Evolutionary conservation across 2,329 filamentous ascomycete species (phyloP).

Genomic region (Cladophialophora bantiana): DNA sequence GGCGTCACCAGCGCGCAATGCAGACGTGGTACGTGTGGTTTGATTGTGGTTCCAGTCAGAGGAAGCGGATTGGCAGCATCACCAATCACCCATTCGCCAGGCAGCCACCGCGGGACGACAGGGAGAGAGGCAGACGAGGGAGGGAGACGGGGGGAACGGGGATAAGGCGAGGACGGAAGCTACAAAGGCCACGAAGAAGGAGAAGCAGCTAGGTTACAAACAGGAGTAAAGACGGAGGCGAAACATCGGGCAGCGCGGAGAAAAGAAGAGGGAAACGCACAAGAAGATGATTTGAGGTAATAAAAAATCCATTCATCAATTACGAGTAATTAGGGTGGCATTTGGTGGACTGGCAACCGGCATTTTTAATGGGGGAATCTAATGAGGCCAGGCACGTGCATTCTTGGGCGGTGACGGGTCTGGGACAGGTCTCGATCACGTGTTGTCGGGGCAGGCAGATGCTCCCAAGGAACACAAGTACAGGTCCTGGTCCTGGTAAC

Average conservation of each 20-base stretch:
- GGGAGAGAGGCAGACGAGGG: slow-evolving; percentile 4
- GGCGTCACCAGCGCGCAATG: not conserved
- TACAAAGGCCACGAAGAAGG: not conserved
- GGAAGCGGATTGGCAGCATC: slow-evolving; percentile 8
- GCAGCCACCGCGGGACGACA: not conserved
- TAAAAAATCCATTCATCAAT: too few species aligned
- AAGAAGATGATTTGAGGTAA: not conserved
- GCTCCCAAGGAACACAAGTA: too few species aligned
- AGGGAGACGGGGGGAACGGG: not conserved
- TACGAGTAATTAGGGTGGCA: too few species aligned
- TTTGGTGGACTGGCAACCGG: too few species aligned
- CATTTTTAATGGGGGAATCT: too few species aligned
- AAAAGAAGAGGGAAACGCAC: not conserved
- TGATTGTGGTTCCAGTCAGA: slow-evolving; percentile 13
- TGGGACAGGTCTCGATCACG: too few species aligned
- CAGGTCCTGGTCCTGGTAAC: too few species aligned
- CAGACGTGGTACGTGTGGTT: slow-evolving; percentile 1
- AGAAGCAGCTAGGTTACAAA: not conserved
- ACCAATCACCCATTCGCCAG: not conserved
- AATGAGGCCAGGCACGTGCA: too few species aligned
- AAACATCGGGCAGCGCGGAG: slow-evolving; percentile 9
- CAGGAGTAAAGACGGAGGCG: slow-evolving; percentile 3
- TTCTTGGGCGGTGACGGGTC: too few species aligned
- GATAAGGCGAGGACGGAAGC: not conserved
- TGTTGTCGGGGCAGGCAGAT: too few species aligned